These are phyloP conservation scores for Bifiguratus adelaidae DNA, from an alignment of 192 early-diverging fungal genomes.

Conservation along the genomic window DNA sequence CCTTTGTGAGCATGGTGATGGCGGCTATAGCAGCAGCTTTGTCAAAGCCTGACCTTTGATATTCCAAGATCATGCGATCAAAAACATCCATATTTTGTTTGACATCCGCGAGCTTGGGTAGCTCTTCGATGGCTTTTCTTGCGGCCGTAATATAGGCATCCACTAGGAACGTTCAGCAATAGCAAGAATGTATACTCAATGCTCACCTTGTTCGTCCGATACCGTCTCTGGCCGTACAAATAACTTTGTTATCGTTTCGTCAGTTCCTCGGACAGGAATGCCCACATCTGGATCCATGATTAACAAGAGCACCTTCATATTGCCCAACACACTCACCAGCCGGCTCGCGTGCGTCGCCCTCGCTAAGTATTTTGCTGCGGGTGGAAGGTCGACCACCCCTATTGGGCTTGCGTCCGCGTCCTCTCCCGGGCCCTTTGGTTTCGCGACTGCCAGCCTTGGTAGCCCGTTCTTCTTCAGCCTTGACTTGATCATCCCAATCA, in stretches of 20 bases:
- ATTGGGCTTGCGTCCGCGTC: no score
- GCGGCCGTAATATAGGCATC: slow-evolving; percentile 34
- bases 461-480: no score
- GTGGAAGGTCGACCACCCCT: no score
- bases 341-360: no score
- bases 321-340: no score
- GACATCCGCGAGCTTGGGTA: slow-evolving; percentile 18
- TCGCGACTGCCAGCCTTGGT: no score
- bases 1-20: slow-evolving; percentile 27
- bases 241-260: slow-evolving; percentile 21
- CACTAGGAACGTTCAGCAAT: slow-evolving; percentile 11
- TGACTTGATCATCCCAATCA: slow-evolving; percentile 23
- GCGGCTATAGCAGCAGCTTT: slow-evolving; percentile 41
- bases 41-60: slow-evolving; percentile 40
- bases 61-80: slow-evolving; percentile 47
- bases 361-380: no score
- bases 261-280: slow-evolving; percentile 19
- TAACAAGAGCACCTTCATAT: no score
- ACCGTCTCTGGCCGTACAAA: slow-evolving; percentile 24
- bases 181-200: neutral
- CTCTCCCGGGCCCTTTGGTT: no score
- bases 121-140: slow-evolving; percentile 11
- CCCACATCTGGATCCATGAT: neutral
- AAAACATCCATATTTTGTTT: no score
- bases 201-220: slow-evolving; percentile 26